A percentile compares a stretch with the other conserved stretches of the same genome.
These are phyloP conservation scores for Annulohypoxylon maeteangense DNA, from an alignment of 495 filamentous ascomycete genomes.

Conservation along the genomic window DNA sequence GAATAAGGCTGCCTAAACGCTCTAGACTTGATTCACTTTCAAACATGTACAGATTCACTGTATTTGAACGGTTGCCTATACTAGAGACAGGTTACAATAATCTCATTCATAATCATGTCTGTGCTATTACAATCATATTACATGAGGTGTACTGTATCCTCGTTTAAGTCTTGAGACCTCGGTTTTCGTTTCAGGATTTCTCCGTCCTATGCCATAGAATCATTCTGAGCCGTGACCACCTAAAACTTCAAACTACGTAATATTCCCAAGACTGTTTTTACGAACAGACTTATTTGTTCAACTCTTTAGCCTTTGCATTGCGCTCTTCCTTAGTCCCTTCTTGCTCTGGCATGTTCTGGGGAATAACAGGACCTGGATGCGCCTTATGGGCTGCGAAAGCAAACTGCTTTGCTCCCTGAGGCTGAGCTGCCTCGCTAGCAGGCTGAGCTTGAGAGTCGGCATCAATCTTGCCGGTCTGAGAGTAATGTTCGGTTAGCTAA, in stretches of 20 bases:
- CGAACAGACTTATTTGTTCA: conserved; percentile 67
- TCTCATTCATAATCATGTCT: conserved; percentile 17
- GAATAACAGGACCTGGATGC: conserved; percentile 61
- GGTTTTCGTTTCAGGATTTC: conserved; percentile 12
- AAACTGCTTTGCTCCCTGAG: conserved; percentile 49
- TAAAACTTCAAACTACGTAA: background rate
- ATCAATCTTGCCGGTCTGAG: conserved; percentile 48
- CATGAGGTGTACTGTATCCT: conserved; percentile 9
- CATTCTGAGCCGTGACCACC: conserved; percentile 1
- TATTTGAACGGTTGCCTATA: background rate
- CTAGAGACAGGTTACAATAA: background rate
- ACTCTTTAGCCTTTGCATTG: conserved; percentile 67
- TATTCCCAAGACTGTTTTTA: background rate
- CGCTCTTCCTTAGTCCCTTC: conserved; percentile 76
- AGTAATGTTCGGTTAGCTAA: background rate
- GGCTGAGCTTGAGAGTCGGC: conserved; percentile 47
- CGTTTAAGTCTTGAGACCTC: conserved; percentile 6
- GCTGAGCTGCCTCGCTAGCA: conserved; percentile 47
- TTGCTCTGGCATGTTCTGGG: conserved; percentile 58
- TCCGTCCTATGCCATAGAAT: conserved; percentile 9
- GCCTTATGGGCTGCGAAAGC: conserved; percentile 59
- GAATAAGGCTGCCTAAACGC: conserved; percentile 1
- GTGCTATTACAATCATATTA: conserved; percentile 12
- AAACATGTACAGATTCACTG: background rate
- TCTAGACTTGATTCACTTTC: background rate